Conservation (phyloP, 2,329 filamentous ascomycete genomes). For the Periconia macrospinosa region DNA sequence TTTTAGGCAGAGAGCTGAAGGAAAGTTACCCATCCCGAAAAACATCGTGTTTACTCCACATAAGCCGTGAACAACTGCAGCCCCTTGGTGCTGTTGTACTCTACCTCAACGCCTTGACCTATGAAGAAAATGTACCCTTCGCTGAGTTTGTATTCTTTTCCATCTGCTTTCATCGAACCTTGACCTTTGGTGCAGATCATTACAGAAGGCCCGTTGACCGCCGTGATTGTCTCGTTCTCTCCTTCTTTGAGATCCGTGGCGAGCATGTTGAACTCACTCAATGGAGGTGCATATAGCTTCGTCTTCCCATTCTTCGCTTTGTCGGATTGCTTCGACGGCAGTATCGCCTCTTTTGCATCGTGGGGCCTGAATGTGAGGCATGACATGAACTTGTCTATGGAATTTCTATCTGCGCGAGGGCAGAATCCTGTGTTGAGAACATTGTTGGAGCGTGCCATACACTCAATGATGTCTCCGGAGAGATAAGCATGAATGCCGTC, state of each 20-base stretch:
- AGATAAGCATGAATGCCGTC: constrained; percentile 76
- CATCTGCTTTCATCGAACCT: constrained; percentile 59
- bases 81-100: constrained; percentile 48
- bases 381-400: constrained; percentile 64
- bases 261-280: constrained; percentile 73
- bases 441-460: constrained; percentile 76
- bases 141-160: constrained; percentile 56
- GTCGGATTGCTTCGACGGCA: constrained; percentile 54
- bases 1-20: no score
- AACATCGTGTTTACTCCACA: constrained; percentile 36
- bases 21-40: not conserved
- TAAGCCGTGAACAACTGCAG: constrained; percentile 55
- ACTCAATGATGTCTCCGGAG: constrained; percentile 74
- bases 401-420: constrained; percentile 65
- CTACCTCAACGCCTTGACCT: constrained; percentile 58
- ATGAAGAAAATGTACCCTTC: constrained; percentile 70
- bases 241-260: constrained; percentile 58
- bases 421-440: constrained; percentile 77
- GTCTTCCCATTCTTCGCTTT: constrained; percentile 63
- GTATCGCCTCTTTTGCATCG: constrained; percentile 56
- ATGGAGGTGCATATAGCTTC: constrained; percentile 64
- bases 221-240: constrained; percentile 61
- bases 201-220: constrained; percentile 63
- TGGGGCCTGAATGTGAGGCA: constrained; percentile 68
- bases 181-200: constrained; percentile 63